phyloP scores from a whole-genome alignment of 2,329 filamentous ascomycete genomes.

The Claviceps pazoutovae region DNA sequence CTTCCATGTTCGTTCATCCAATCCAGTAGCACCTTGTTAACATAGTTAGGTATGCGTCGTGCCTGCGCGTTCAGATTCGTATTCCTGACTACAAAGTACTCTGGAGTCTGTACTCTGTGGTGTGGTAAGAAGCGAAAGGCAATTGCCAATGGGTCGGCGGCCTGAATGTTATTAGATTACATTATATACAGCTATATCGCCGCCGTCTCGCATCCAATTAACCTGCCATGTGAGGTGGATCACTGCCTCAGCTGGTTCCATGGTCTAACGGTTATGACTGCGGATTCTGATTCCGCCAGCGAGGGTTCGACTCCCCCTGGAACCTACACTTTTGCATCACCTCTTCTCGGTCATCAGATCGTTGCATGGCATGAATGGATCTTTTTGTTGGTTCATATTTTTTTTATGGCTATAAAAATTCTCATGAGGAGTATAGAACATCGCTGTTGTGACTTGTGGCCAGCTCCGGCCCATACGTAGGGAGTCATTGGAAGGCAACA shows the following conservation, averaged over 20 bases:
- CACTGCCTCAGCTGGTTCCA: conserved; percentile 16
- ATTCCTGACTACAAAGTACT: too few relatives aligned
- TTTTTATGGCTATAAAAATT: not conserved
- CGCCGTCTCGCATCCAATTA: not conserved
- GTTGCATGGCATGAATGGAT: not conserved
- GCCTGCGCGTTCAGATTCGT: too few relatives aligned
- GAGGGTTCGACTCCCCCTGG: conserved; percentile 23
- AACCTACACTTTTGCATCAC: conserved; percentile 14
- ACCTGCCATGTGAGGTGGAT: conserved; percentile 13
- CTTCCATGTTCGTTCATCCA: not conserved
- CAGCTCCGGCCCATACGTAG: too few relatives aligned
- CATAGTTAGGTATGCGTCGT: too few relatives aligned
- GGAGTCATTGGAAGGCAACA: too few relatives aligned
- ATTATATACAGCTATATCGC: not conserved
- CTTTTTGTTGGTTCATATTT: not conserved
- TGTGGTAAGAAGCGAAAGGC: too few relatives aligned
- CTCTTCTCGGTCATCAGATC: not conserved
- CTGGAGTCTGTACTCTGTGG: too few relatives aligned
- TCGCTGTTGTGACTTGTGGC: too few relatives aligned
- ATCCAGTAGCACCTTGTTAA: not conserved
- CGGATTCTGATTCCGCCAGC: conserved; percentile 24
- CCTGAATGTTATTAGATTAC: too few relatives aligned
- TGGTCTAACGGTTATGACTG: conserved; percentile 26
- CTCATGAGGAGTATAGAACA: too few relatives aligned
- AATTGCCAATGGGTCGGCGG: too few relatives aligned